Evolutionary conservation across 208 protist genomes (phyloP), one percentile per base, ranked within the genome.

Genomic region (Acanthamoeba rhysodes): DNA sequence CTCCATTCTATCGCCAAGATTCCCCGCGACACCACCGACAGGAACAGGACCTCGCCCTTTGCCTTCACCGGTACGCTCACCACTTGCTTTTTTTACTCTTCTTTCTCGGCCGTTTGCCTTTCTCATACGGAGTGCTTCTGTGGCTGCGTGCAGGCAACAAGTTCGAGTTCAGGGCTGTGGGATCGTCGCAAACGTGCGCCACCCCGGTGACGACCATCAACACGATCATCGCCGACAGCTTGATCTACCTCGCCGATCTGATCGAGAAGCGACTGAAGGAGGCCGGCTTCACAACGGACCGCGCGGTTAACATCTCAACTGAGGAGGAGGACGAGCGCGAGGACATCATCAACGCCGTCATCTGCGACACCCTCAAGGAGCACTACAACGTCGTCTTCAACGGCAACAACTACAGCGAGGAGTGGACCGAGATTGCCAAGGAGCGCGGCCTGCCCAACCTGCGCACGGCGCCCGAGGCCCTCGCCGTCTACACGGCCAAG

Each of bases 41-140:
- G 98, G 95, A 99, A 99, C 95, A 95, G 98, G 93, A 99, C 98
- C 41, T 98, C 98, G 24, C 98, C 98, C 78, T 98, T 99, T 93
- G 97, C 98, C 29, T 98, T 98, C 90, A 98, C 97, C 76, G 96
- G 97, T 93, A 80, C 41, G 45, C 45, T 4, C 45, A 12, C 45
- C 45, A 4, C 45, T 48, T 9, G 45, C 2, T 41, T 48, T 48
- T 48, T 0, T 48, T 1, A 4, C 41, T 45, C 41, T 48, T 48
- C 45, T 48, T 48, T 48, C 59, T 4, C 59, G 22, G 59, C 22
- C n/a, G n/a, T 29, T n/a, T 68, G 4, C 18, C 59, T 68, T 68
- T 68, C 22, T 68, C 59, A n/a, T 48, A 2, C 10, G 45, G 45
- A 48, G 45, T 48, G 5, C 45, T 48, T 48, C 22, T 66, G 59